Base-by-base conservation (phyloP, 2,329 filamentous ascomycete species). In the Cercospora beticola region DNA sequence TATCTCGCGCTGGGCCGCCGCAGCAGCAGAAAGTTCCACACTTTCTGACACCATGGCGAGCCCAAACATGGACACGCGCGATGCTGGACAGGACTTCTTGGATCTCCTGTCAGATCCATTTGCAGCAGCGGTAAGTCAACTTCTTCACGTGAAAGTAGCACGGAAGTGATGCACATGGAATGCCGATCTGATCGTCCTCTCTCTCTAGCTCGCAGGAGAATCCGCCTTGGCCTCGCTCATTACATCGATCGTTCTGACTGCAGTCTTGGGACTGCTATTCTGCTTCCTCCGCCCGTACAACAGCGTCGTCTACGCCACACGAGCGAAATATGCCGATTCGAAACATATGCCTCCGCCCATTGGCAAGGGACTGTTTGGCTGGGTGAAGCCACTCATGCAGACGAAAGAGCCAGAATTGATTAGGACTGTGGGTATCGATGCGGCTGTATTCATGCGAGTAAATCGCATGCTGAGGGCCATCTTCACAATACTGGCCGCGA, bases 401-500 rank as follows among this genome's bases (percentile, higher is more conserved):
- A 94, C 92, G 14, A 89, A 87, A 68, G 95, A 99, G 82, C 83
- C 88, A 65, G 86, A 92, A 14, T 81, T 97, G 70, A 86, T 97
- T 26, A 86, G 91, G n/a, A 89, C 91, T 74, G 89, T 97, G 46
- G 95, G 95, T 61, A 84, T 99, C 83, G 95, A 99, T 81, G 95
- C 94, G 8, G 91, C 92, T 8, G 83, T 99, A 59, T 98, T 99
- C 79, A 83, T 99, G 72, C 90, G 94, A 63, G 94, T 97, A 76
- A 88, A 90, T 61, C 87, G 89, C 73, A 98, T 99, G 95, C 92
- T 92, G 77, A 89, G 95, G 69, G 95, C 97, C 78, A 92, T 98
- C 71, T 97, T 98, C 78, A 77, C 91, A 30, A 81, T 87, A 7
- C 82, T 97, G 65, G 86, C 89, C 30, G 71, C 97, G 6, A 79